Base-by-base conservation (phyloP, 495 filamentous ascomycete genomes). In the Trichoderma erinaceum region DNA sequence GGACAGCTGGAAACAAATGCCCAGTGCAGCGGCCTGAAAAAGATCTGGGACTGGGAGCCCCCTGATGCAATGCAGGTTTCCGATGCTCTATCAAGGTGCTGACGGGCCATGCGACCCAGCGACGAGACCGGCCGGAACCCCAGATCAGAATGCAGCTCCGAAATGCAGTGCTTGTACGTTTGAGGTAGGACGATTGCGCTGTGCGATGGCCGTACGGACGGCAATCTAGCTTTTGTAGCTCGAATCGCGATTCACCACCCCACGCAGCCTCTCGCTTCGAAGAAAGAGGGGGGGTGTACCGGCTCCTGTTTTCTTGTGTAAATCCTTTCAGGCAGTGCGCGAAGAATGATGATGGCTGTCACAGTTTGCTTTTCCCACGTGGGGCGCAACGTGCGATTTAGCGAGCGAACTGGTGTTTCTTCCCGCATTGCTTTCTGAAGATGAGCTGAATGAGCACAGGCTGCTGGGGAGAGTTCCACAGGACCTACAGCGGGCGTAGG, bases 221-320 rank as follows among this genome's bases (percentile, higher is more conserved):
- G 15, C 13, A n/a, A n/a, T 48, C 44, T 48, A 6, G 15, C 15
- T 48, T n/a, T 48, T 4, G n/a, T 48, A 48, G 11, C 5, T 27
- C 12, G 25, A 32, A 29, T 61, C 56, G 56, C 56, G 25, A 61
- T 15, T 61, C 25, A 18, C 10, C 56, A 21, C 56, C 56, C 56
- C 56, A 61, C 56, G 56, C 56, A 61, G 56, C 56, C 27, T 61
- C 56, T 61, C 56, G 56, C 56, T 61, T 29, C 56, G 56, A 61
- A 23, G 23, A 15, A n/a, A n/a, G n/a, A n/a, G n/a, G 23, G 25
- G 16, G 56, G 29, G 29, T 29, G 29, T 29, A 29, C 29, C 29
- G 29, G 29, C 29, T 29, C 29, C 29, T 29, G 29, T 29, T 29
- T 29, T 29, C 1, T 29, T 4, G 29, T 29, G 29, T 29, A 1